A percentile compares a stretch with the other conserved stretches of the same genome.
These are phyloP conservation scores for Malus orientalis DNA, from an alignment of 306 rosid species.

Conservation along the genomic window DNA sequence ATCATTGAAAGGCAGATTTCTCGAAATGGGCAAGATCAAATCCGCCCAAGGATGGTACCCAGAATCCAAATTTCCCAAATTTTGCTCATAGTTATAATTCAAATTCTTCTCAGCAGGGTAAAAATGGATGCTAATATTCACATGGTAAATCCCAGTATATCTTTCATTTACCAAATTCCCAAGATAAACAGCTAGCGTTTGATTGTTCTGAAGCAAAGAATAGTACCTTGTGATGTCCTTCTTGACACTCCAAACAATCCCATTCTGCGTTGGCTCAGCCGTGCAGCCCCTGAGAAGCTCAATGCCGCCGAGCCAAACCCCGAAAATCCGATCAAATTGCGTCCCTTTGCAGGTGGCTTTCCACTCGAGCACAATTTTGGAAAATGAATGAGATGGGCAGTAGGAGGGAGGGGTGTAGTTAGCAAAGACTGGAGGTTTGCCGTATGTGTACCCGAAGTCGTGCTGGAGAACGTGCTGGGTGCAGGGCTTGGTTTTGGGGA, in stretches of 20 bases:
- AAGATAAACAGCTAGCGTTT: slow-evolving; percentile 70
- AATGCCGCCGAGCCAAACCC: slow-evolving; percentile 85
- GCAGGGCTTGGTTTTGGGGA: slow-evolving; percentile 59
- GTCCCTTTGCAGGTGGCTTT: slow-evolving; percentile 64
- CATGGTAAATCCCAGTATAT: slow-evolving; percentile 84
- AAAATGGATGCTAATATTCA: slow-evolving; percentile 47
- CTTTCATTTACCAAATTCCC: slow-evolving; percentile 55
- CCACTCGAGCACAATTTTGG: slow-evolving; percentile 75
- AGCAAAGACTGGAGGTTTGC: slow-evolving; percentile 55
- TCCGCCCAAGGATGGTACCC: slow-evolving; percentile 48
- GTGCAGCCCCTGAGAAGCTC: slow-evolving; percentile 88
- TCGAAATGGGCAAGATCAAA: slow-evolving; percentile 72
- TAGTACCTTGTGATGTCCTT: slow-evolving; percentile 85
- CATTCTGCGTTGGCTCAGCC: slow-evolving; percentile 69
- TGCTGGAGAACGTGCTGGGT: slow-evolving; percentile 53
- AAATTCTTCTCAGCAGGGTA: slow-evolving; percentile 36
- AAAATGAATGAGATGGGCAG: slow-evolving; percentile 33
- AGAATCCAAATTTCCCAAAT: slow-evolving; percentile 6
- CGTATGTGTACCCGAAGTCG: slow-evolving; percentile 69
- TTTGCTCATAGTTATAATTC: background rate
- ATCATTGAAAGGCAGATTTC: slow-evolving; percentile 52
- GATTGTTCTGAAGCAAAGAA: slow-evolving; percentile 42
- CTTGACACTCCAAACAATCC: slow-evolving; percentile 73
- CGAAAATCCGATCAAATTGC: slow-evolving; percentile 84
- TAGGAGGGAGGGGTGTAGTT: slow-evolving; percentile 59